Evolutionary conservation across 768 basidiomycete species (phyloP).

Genomic region (Lentinula guzmanii): DNA sequence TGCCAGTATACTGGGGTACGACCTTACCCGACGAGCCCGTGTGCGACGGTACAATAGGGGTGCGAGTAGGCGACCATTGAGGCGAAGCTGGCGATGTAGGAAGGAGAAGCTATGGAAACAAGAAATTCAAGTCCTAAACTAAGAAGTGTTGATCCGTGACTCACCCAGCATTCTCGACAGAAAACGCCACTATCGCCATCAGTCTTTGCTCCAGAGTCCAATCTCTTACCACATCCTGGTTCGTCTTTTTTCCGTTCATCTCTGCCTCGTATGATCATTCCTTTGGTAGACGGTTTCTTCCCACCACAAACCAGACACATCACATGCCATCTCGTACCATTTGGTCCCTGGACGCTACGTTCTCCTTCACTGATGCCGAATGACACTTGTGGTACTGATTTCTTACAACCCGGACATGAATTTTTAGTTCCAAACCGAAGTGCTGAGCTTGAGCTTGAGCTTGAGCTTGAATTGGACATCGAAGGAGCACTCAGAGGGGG

Average conservation of each 20-base stretch:
- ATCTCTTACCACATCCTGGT: constrained; percentile 76
- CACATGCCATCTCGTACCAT: constrained; percentile 76
- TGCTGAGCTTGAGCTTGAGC: constrained; percentile 13
- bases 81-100: constrained; percentile 45
- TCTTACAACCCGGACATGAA: constrained; percentile 72
- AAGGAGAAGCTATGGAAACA: constrained; percentile 44
- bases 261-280: constrained; percentile 27
- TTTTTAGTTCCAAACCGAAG: constrained; percentile 56
- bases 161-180: constrained; percentile 81
- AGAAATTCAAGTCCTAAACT: neutral
- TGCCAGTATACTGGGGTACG: constrained; percentile 57
- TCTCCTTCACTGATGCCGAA: constrained; percentile 49
- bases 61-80: constrained; percentile 46
- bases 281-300: constrained; percentile 40
- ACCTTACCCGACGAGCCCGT: constrained; percentile 36
- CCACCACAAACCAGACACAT: constrained; percentile 79
- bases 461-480: constrained; percentile 14
- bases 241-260: constrained; percentile 47
- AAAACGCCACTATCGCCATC: constrained; percentile 67
- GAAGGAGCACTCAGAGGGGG: constrained; percentile 31
- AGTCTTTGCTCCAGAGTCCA: constrained; percentile 78
- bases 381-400: constrained; percentile 77
- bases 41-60: constrained; percentile 38
- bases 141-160: constrained; percentile 14
- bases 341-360: constrained; percentile 61